phyloP scores from a whole-genome alignment of 768 basidiomycete genomes.

The Artomyces pyxidatus region DNA sequence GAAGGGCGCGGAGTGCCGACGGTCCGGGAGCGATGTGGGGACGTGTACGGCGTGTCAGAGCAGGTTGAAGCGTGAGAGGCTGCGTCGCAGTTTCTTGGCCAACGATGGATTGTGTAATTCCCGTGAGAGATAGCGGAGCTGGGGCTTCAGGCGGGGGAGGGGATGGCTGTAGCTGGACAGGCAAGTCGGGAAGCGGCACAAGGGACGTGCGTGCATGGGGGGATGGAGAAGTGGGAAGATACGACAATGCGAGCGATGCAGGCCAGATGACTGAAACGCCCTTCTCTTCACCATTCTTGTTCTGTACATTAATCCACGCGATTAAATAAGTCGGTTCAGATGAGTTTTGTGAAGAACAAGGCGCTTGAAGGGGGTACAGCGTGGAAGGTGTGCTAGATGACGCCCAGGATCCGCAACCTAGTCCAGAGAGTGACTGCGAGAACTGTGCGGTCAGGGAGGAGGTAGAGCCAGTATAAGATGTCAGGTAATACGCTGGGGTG shows the following conservation, averaged over 20 bases:
- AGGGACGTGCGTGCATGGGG: constrained; percentile 35
- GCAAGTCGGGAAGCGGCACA: constrained; percentile 53
- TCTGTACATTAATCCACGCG: constrained; percentile 68
- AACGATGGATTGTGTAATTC: neutral
- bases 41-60: neutral
- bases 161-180: constrained; percentile 51
- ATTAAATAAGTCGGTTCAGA: constrained; percentile 41
- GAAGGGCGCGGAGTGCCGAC: constrained; percentile 30
- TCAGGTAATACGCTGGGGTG: constrained; percentile 65
- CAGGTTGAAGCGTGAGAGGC: neutral
- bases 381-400: constrained; percentile 8
- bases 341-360: neutral
- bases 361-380: neutral
- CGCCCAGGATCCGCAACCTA: constrained; percentile 51
- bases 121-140: neutral
- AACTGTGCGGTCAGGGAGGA: constrained; percentile 57
- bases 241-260: constrained; percentile 44
- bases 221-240: constrained; percentile 28
- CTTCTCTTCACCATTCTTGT: constrained; percentile 75
- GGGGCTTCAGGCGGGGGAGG: constrained; percentile 30
- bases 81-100: neutral
- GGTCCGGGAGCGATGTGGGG: neutral
- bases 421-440: constrained; percentile 49
- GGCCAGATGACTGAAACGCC: constrained; percentile 74
- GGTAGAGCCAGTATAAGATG: constrained; percentile 62